These are phyloP conservation scores for Sugiyamaella chiloensis DNA, from an alignment of 805 yeast species.

Conservation along the genomic window DNA sequence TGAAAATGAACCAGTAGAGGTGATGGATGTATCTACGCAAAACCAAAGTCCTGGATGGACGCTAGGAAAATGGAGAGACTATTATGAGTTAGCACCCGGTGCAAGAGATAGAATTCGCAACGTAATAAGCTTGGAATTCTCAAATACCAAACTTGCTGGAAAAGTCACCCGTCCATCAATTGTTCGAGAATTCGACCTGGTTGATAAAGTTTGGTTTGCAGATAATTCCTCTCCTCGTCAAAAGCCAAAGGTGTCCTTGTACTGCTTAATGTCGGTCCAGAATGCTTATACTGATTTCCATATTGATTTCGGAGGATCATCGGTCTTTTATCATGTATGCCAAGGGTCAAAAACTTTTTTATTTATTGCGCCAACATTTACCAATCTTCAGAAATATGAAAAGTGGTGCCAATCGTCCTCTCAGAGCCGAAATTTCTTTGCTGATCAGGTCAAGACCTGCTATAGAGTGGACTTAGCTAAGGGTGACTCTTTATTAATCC, in stretches of 20 bases:
- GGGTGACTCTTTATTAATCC: constrained; percentile 79
- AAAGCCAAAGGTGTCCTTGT: constrained; percentile 50
- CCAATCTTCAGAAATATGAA: constrained; percentile 58
- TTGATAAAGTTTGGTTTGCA: constrained; percentile 61
- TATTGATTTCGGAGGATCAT: constrained; percentile 88
- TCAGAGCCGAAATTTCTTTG: constrained; percentile 64
- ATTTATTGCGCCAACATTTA: constrained; percentile 71
- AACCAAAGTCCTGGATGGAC: constrained; percentile 60
- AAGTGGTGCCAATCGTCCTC: constrained; percentile 68
- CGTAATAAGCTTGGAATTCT: constrained; percentile 78
- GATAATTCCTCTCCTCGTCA: constrained; percentile 15
- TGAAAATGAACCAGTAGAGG: constrained; percentile 61
- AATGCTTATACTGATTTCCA: constrained; percentile 87
- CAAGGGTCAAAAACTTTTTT: constrained; percentile 73
- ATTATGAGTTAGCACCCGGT: constrained; percentile 46
- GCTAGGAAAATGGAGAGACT: constrained; percentile 69
- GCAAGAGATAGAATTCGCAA: constrained; percentile 67
- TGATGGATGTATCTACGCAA: constrained; percentile 87
- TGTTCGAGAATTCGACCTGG: constrained; percentile 66
- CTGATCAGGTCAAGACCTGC: constrained; percentile 50
- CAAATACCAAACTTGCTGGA: constrained; percentile 50
- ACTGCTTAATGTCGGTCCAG: constrained; percentile 80
- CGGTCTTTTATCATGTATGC: constrained; percentile 81
- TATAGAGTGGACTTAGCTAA: constrained; percentile 49
- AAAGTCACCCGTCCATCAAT: constrained; percentile 59